These are phyloP conservation scores for Phytophthora crassamura DNA, from an alignment of 352 stramenopile species.

Conservation along the genomic window DNA sequence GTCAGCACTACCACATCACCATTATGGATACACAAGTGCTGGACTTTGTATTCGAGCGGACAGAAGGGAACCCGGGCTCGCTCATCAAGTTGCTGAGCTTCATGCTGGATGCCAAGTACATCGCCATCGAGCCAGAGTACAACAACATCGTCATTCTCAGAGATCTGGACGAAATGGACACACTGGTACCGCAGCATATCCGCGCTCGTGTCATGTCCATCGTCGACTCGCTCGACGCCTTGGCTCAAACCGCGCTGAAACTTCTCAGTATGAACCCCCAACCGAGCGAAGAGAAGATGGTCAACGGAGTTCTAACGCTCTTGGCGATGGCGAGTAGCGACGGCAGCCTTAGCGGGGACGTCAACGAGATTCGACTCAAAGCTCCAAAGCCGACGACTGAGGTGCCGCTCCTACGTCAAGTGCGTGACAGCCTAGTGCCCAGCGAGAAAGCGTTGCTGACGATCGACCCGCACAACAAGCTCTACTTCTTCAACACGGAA, in stretches of 20 bases:
- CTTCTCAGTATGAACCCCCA: conserved; percentile 75
- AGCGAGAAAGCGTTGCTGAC: conserved; percentile 65
- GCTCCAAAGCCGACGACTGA: conserved; percentile 44
- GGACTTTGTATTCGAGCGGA: conserved; percentile 72
- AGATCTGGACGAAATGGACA: conserved; percentile 80
- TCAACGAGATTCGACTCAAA: conserved; percentile 45
- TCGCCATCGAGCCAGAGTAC: conserved; percentile 51
- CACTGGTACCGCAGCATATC: conserved; percentile 75
- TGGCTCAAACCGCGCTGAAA: conserved; percentile 71
- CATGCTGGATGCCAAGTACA: conserved; percentile 74
- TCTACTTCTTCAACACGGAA: conserved; percentile 73
- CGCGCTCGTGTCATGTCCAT: conserved; percentile 77
- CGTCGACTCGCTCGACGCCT: conserved; percentile 54
- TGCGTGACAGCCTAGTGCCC: conserved; percentile 63
- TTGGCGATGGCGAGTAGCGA: conserved; percentile 50
- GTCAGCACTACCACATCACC: conserved; percentile 78
- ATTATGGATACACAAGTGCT: conserved; percentile 86
- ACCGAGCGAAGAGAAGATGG: conserved; percentile 60
- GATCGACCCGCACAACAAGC: conserved; percentile 55
- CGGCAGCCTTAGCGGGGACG: conserved; percentile 39
- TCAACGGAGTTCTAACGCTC: conserved; percentile 59
- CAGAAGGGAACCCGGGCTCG: conserved; percentile 70
- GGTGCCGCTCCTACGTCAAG: conserved; percentile 54
- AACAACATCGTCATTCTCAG: conserved; percentile 71
- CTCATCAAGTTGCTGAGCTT: conserved; percentile 74